Evolutionary conservation across 75 land plant species (phyloP).

Genomic region (Cupressus sempervirens): DNA sequence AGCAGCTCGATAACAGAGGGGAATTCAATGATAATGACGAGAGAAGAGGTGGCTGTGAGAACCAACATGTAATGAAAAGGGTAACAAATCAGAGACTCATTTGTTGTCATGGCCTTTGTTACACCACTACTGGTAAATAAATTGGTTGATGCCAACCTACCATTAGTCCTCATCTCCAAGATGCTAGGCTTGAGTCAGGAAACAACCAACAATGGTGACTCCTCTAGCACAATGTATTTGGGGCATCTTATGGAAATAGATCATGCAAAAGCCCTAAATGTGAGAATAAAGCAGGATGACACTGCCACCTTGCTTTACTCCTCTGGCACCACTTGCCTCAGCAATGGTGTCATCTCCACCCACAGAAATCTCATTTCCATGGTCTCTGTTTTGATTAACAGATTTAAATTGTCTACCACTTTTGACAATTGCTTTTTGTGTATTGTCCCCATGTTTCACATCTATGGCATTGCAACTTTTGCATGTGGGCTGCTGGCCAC

Average conservation of each 20-base stretch:
- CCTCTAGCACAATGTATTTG: constrained; percentile 14
- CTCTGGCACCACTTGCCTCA: constrained; percentile 83
- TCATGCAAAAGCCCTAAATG: background rate
- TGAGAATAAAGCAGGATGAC: constrained; percentile 15
- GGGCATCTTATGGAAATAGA: background rate
- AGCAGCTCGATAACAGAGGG: too few relatives aligned
- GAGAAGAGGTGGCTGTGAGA: too few relatives aligned
- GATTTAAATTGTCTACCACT: background rate
- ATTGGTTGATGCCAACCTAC: constrained; percentile 27
- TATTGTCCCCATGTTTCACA: constrained; percentile 85
- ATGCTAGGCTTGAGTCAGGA: background rate
- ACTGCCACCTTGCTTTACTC: constrained; percentile 65
- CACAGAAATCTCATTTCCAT: constrained; percentile 74
- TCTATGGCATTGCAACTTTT: too few relatives aligned
- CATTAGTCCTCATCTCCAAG: constrained; percentile 24
- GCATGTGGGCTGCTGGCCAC: too few relatives aligned
- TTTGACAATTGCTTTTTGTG: constrained; percentile 33
- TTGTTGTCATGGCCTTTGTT: constrained; percentile 55
- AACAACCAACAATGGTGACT: constrained; percentile 10
- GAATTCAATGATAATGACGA: too few relatives aligned
- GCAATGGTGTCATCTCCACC: constrained; percentile 82
- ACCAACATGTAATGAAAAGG: too few relatives aligned
- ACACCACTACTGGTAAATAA: constrained; percentile 45
- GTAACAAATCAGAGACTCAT: constrained; percentile 70
- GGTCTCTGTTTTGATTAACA: constrained; percentile 39